phyloP scores from a whole-genome alignment of 2,329 filamentous ascomycete genomes.

The Allantophomopsis lycopodina region DNA sequence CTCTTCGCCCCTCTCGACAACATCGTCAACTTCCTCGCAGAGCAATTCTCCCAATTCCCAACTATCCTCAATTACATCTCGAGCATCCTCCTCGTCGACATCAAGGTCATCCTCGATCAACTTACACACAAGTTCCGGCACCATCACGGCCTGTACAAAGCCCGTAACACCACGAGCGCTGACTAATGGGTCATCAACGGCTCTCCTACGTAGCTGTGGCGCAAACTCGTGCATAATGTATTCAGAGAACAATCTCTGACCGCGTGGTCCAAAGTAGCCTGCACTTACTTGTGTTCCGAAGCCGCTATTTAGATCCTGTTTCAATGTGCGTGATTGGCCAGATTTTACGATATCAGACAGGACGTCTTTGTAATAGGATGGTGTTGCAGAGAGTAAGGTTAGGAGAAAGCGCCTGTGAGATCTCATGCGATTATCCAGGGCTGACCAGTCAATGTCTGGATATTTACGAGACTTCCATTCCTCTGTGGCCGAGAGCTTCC shows the following conservation, averaged over 20 bases:
- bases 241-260: constrained; percentile 59
- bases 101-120: constrained; percentile 46
- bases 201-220: constrained; percentile 42
- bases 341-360: constrained; percentile 39
- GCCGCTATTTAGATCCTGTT: constrained; percentile 30
- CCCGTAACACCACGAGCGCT: constrained; percentile 50
- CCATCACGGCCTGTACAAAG: constrained; percentile 63
- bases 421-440: constrained; percentile 42
- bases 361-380: constrained; percentile 45
- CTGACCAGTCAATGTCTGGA: constrained; percentile 57
- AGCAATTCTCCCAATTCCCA: constrained; percentile 11
- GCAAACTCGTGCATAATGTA: constrained; percentile 49
- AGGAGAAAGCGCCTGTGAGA: constrained; percentile 40
- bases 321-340: constrained; percentile 45
- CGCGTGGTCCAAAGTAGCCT: constrained; percentile 74
- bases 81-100: constrained; percentile 25
- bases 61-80: constrained; percentile 13
- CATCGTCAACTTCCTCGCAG: constrained; percentile 38
- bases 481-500: constrained; percentile 34
- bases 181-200: constrained; percentile 50
- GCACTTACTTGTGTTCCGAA: constrained; percentile 43
- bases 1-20: constrained; percentile 14
- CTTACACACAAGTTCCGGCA: constrained; percentile 50
- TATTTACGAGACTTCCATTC: constrained; percentile 34
- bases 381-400: constrained; percentile 36